Base-by-base conservation (phyloP, 495 filamentous ascomycete species). In the Neurospora sublineolata region DNA sequence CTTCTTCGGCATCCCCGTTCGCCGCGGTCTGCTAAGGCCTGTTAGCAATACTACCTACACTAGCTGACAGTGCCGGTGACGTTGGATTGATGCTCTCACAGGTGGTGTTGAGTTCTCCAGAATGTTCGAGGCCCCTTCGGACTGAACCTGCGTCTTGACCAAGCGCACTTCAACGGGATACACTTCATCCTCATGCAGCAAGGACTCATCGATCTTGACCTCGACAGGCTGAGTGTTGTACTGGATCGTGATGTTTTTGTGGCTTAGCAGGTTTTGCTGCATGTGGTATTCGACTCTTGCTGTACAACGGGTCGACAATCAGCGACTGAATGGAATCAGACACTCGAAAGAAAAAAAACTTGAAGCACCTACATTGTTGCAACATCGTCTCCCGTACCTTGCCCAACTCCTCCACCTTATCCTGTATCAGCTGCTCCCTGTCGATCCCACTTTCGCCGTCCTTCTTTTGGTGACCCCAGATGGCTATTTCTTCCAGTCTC, bases 161-260 rank as follows among this genome's bases (percentile, higher is more conserved):
- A 89, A 70, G 11, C 78, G 79, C 5, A 88, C 80, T 0, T 77
- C 83, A 8, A 89, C 73, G 0, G 88, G 89, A 73, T 88, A 88
- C 2, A 79, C 81, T 69, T 84, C 75, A 3, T 79, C 71, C 68
- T 87, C 82, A 18, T 83, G 80, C 9, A 79, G 78, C 36, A 78
- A 72, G 4, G 75, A 73, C 52, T 83, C 80, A 64, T 89, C 84
- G 37, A 83, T 78, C 1, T 73, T 70, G 12, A 89, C 77, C 2
- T 81, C 76, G 36, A 84, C 81, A 0, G 85, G 84, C 18, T 84
- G 70, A 12, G 86, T 81, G n/a, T 80, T 82, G 16, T 85, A 82
- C 70, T 88, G 84, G 9, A 89, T 83, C 9, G 78, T 72, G 39
- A 89, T 83, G 33, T 74, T 75, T 23, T 20, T 67, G 33, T 74